phyloP scores from a whole-genome alignment of 2,329 filamentous ascomycete species.

The Penicillium sp. region DNA sequence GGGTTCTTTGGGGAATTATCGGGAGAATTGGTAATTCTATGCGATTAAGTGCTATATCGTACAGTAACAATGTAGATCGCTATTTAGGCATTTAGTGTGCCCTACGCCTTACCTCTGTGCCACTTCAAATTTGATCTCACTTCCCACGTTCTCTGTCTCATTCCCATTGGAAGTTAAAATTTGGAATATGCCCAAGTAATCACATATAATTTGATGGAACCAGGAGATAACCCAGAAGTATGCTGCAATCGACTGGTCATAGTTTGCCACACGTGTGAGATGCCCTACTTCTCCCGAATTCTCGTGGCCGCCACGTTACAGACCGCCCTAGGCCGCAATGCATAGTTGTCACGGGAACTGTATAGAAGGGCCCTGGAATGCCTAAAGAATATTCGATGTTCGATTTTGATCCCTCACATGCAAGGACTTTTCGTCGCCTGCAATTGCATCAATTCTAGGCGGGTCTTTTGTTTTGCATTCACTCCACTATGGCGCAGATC shows the following conservation, averaged over 20 bases:
- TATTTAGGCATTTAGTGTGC: background rate
- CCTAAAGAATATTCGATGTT: conserved; percentile 19
- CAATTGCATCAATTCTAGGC: background rate
- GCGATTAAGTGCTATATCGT: background rate
- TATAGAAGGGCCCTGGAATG: conserved; percentile 22
- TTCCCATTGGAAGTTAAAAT: background rate
- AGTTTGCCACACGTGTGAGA: conserved; percentile 12
- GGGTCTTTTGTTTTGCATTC: background rate
- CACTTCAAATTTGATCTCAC: background rate
- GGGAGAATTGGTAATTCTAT: background rate
- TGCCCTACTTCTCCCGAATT: conserved; percentile 14
- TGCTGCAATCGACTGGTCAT: conserved; percentile 6
- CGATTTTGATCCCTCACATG: conserved; percentile 4
- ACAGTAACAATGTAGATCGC: background rate
- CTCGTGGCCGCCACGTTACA: conserved; percentile 40
- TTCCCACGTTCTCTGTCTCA: too few relatives aligned
- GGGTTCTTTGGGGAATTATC: background rate
- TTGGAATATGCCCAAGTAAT: background rate
- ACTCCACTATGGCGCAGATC: background rate
- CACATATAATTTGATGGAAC: background rate
- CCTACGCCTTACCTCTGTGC: background rate
- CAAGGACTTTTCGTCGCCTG: background rate
- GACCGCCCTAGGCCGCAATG: conserved; percentile 13
- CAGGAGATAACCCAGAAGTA: background rate
- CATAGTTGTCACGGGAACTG: conserved; percentile 6